Conservation (phyloP, 2,329 filamentous ascomycete genomes). For the Neodidymelliopsis sp. region DNA sequence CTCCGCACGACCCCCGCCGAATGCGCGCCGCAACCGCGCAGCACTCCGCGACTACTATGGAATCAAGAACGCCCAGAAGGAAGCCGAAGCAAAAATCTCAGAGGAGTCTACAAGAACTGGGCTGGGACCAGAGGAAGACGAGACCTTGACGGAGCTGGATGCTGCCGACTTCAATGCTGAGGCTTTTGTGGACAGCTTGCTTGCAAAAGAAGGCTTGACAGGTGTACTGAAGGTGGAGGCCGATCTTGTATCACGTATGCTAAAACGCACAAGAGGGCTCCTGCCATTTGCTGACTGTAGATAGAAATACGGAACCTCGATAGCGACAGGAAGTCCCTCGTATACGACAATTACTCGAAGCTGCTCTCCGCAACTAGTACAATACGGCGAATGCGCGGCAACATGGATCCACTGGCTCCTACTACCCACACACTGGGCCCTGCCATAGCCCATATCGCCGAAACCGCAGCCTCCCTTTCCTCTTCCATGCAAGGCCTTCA, state of each 20-base stretch:
- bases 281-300: constrained; percentile 1
- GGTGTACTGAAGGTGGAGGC: constrained; percentile 76
- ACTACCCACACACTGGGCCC: constrained; percentile 76
- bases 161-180: constrained; percentile 73
- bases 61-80: constrained; percentile 62
- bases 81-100: constrained; percentile 40
- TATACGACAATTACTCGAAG: constrained; percentile 99
- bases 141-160: constrained; percentile 74
- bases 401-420: constrained; percentile 80
- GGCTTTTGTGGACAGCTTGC: constrained; percentile 68
- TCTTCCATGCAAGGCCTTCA: constrained; percentile 44
- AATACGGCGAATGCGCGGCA: constrained; percentile 85
- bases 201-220: constrained; percentile 69
- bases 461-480: constrained; percentile 58
- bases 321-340: constrained; percentile 93
- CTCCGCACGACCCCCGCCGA: constrained; percentile 50
- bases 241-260: constrained; percentile 64
- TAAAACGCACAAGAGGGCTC: neutral
- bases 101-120: constrained; percentile 41
- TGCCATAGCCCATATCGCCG: constrained; percentile 77
- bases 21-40: constrained; percentile 73
- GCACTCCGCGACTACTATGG: constrained; percentile 96
- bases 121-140: constrained; percentile 59
- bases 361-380: constrained; percentile 96
- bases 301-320: constrained; percentile 85